phyloP scores from a whole-genome alignment of 108 stramenopile genomes.

The Stephanodiscus triporus region DNA sequence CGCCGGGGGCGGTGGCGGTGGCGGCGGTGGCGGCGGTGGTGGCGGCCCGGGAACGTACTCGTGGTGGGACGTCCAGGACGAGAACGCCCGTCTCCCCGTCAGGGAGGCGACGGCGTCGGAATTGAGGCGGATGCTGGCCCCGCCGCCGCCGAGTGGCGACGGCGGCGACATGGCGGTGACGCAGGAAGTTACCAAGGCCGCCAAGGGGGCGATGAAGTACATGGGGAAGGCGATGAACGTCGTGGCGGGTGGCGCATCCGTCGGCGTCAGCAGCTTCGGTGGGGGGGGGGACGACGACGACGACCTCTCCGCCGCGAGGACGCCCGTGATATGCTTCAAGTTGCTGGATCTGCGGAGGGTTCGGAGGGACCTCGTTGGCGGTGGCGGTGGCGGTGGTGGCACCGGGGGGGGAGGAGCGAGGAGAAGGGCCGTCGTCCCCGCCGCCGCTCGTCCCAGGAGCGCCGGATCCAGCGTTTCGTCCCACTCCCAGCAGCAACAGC shows the following conservation, averaged over 20 bases:
- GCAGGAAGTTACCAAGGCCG: constrained; percentile 67
- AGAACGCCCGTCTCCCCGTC: constrained; percentile 80
- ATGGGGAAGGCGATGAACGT: constrained; percentile 80
- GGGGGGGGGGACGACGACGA: constrained; percentile 23
- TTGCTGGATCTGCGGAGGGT: constrained; percentile 73
- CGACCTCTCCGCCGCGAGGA: constrained; percentile 52
- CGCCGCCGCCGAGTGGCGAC: constrained; percentile 19
- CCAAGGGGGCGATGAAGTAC: constrained; percentile 80
- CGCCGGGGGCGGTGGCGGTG: neutral
- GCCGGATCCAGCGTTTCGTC: constrained; percentile 7
- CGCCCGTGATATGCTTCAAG: constrained; percentile 80
- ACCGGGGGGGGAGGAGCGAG: constrained; percentile 13
- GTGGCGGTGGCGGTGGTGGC: constrained; percentile 41
- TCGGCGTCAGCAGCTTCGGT: constrained; percentile 2
- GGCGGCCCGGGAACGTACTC: constrained; percentile 50
- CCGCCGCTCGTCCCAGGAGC: constrained; percentile 4
- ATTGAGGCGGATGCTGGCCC: constrained; percentile 64
- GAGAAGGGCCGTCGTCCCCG: constrained; percentile 15
- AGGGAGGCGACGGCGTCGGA: constrained; percentile 67
- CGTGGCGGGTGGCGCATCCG: constrained; percentile 29
- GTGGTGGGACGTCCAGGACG: constrained; percentile 93
- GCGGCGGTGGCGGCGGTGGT: neutral
- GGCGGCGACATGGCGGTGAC: constrained; percentile 15
- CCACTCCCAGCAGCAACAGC: constrained; percentile 18
- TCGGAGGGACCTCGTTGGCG: constrained; percentile 50